A percentile compares a stretch with the other conserved stretches of the same genome.
These are phyloP conservation scores for Nidula niveotomentosa DNA, from an alignment of 1,284 basidiomycete genomes.

Conservation along the genomic window DNA sequence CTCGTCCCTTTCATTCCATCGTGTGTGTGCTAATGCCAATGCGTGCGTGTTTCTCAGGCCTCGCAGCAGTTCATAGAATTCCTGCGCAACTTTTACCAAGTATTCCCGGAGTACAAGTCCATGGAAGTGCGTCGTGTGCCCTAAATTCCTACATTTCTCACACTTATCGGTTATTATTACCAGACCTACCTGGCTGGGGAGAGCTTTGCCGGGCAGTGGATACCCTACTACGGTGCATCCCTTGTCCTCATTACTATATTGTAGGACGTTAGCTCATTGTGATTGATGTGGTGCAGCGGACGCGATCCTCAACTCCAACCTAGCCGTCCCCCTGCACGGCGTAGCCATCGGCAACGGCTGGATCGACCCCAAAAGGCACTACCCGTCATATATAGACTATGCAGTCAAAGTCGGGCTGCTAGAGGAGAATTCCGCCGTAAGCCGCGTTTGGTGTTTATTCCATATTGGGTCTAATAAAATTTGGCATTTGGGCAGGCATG, in stretches of 20 bases:
- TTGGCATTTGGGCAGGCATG: conserved; percentile 43
- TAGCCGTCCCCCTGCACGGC: conserved; percentile 68
- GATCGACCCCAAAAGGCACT: conserved; percentile 91
- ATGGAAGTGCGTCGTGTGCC: conserved; percentile 70
- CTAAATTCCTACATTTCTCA: conserved; percentile 6
- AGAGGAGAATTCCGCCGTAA: conserved; percentile 69
- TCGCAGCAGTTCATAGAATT: conserved; percentile 84
- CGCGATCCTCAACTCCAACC: conserved; percentile 69
- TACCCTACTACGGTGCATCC: conserved; percentile 77
- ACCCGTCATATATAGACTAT: conserved; percentile 89
- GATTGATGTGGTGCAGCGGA: conserved; percentile 45
- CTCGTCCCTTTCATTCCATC: not conserved
- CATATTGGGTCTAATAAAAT: not conserved
- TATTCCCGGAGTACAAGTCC: conserved; percentile 87
- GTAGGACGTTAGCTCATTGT: conserved; percentile 5
- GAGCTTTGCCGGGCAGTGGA: conserved; percentile 98
- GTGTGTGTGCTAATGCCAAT: too few species aligned
- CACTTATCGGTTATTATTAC: conserved; percentile 5
- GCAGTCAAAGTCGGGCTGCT: conserved; percentile 81
- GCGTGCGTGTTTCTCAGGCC: conserved; percentile 45
- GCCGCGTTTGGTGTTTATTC: conserved; percentile 16
- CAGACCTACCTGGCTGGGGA: conserved; percentile 94
- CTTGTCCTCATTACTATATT: conserved; percentile 34
- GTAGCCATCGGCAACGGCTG: conserved; percentile 96
- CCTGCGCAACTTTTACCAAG: conserved; percentile 81